Evolutionary conservation across 345 rosid genomes (phyloP).

Genomic region (Acer saccharum): DNA sequence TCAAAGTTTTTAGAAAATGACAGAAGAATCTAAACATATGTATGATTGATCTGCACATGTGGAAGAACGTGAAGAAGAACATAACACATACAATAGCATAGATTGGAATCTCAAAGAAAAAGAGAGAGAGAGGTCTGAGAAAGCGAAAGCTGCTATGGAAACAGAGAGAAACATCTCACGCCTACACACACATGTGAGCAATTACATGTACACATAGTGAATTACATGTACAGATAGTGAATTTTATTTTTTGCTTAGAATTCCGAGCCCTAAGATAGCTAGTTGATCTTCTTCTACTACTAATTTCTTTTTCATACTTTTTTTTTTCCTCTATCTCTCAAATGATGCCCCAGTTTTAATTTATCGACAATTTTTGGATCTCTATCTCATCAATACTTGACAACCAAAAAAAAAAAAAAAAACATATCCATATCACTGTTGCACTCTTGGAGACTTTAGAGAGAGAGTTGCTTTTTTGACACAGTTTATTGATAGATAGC

Average conservation of each 20-base stretch:
- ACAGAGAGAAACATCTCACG: constrained; percentile 44
- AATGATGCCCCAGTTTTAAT: neutral
- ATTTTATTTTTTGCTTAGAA: constrained; percentile 20
- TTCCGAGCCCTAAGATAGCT: constrained; percentile 22
- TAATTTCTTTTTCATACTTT: constrained; percentile 5
- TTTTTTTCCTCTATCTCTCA: neutral
- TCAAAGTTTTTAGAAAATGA: constrained; percentile 29
- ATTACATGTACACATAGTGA: too few relatives aligned
- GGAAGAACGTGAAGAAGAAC: constrained; percentile 41
- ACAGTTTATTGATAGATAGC: constrained; percentile 26
- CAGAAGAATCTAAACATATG: constrained; percentile 27
- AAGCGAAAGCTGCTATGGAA: constrained; percentile 61
- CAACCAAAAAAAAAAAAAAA: constrained; percentile 33
- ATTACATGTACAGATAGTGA: too few relatives aligned
- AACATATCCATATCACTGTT: constrained; percentile 15
- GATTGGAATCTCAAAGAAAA: constrained; percentile 34
- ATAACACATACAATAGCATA: constrained; percentile 18
- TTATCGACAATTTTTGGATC: constrained; percentile 22
- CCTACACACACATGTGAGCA: constrained; percentile 28
- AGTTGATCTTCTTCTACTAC: neutral
- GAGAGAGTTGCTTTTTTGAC: constrained; percentile 32
- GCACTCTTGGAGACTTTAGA: neutral
- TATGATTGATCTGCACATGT: constrained; percentile 42
- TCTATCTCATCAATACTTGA: too few relatives aligned
- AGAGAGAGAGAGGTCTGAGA: constrained; percentile 33